Percentiles rank a stretch among this genome's conserved stretches.
Evolutionary conservation across 345 rosid genomes (phyloP).

Genomic region (Citrus inodora): DNA sequence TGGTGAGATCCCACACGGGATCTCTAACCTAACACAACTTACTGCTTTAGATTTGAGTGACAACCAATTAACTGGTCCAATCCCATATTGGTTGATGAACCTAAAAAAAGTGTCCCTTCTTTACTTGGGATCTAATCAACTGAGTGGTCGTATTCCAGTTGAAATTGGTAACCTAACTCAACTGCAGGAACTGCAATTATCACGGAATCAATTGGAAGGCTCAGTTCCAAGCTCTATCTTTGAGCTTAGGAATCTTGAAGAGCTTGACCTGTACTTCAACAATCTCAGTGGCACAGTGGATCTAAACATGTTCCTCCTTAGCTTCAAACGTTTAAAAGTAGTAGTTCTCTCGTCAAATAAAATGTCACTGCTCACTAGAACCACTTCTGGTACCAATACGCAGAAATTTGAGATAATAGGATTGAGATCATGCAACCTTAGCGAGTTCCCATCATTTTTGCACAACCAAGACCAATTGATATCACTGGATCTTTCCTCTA

Average conservation of each 20-base stretch:
- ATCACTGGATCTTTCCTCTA: not conserved
- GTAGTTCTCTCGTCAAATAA: no score
- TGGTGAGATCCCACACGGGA: not conserved
- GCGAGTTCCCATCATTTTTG: not conserved
- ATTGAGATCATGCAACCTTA: not conserved
- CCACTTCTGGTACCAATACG: no score
- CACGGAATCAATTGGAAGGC: no score
- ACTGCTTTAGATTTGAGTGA: not conserved
- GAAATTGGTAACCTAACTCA: not conserved
- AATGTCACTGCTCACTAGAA: no score
- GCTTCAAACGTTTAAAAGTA: rapidly evolving
- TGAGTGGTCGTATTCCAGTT: not conserved
- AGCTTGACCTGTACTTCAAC: no score
- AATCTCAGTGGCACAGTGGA: no score
- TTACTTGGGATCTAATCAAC: rapidly evolving
- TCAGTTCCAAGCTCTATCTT: no score
- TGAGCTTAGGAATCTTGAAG: no score
- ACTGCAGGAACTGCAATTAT: no score
- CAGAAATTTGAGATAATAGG: not conserved
- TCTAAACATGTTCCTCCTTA: no score
- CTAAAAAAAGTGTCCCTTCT: no score
- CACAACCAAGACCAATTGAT: not conserved
- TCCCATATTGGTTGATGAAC: no score
- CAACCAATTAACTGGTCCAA: slow-evolving; percentile 14
- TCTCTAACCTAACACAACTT: not conserved